These are phyloP conservation scores for Dioszegia crocea DNA, from an alignment of 768 basidiomycete genomes.

Conservation along the genomic window DNA sequence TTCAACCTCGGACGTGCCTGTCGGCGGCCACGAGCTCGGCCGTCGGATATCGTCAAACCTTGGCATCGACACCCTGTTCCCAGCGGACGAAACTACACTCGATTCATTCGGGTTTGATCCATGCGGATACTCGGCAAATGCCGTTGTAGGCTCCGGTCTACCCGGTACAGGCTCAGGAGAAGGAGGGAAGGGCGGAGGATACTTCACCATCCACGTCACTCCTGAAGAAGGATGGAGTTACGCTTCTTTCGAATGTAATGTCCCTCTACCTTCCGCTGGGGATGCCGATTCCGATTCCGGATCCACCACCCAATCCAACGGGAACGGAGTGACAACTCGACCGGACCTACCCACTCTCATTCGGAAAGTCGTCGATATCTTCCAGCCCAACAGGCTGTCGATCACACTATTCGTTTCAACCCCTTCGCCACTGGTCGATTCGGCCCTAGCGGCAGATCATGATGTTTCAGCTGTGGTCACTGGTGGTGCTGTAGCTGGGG, in stretches of 20 bases:
- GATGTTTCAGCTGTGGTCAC: conserved; percentile 41
- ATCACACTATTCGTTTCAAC: conserved; percentile 81
- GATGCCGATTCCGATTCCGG: conserved; percentile 44
- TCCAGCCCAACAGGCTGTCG: conserved; percentile 77
- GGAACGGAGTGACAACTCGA: conserved; percentile 36
- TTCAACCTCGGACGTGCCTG: not conserved
- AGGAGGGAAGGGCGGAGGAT: conserved; percentile 65
- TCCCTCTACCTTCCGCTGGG: conserved; percentile 56
- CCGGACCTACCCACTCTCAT: conserved; percentile 78
- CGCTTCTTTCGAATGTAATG: conserved; percentile 97
- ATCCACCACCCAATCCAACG: conserved; percentile 28
- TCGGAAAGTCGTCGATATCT: conserved; percentile 83
- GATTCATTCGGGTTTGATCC: conserved; percentile 93
- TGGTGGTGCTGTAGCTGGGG: not conserved
- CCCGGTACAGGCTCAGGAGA: conserved; percentile 23
- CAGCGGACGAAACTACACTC: conserved; percentile 68
- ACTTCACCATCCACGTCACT: conserved; percentile 97
- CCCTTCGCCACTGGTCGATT: conserved; percentile 10
- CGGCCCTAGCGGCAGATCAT: not conserved
- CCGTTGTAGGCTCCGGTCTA: conserved; percentile 66
- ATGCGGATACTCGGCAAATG: conserved; percentile 94
- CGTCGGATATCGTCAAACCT: conserved; percentile 61
- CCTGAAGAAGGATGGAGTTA: conserved; percentile 98
- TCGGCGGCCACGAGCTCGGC: conserved; percentile 55
- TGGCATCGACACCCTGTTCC: conserved; percentile 79